Percentiles rank a stretch among this genome's conserved stretches.
Evolutionary conservation across 2,329 filamentous ascomycete genomes (phyloP).

Genomic region (Clonostachys byssicola): DNA sequence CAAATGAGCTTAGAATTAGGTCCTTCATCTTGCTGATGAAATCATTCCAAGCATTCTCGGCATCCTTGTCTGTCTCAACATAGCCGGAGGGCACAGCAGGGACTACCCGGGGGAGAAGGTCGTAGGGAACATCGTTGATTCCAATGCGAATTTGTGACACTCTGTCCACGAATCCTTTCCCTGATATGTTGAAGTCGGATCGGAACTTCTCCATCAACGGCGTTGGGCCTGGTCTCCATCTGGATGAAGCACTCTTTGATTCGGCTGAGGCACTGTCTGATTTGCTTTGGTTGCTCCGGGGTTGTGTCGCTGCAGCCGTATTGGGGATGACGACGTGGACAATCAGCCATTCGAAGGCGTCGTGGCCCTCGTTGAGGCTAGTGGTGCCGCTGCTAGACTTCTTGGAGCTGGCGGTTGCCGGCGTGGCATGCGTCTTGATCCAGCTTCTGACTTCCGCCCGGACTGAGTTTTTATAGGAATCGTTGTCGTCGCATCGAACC

Average conservation of each 20-base stretch:
- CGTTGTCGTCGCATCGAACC: conserved; percentile 91
- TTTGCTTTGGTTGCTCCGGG: conserved; percentile 56
- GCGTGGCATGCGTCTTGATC: conserved; percentile 73
- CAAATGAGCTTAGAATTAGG: conserved; percentile 84
- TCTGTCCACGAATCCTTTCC: conserved; percentile 69
- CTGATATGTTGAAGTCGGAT: conserved; percentile 77
- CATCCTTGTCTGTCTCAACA: conserved; percentile 70
- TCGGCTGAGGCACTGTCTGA: conserved; percentile 56
- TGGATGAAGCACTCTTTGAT: conserved; percentile 61
- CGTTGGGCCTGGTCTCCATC: conserved; percentile 75
- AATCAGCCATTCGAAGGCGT: conserved; percentile 94
- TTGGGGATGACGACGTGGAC: conserved; percentile 90
- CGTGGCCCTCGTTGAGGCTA: conserved; percentile 80
- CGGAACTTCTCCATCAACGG: conserved; percentile 87
- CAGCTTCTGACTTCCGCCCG: conserved; percentile 82
- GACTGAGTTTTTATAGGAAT: conserved; percentile 80
- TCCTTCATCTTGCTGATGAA: conserved; percentile 82
- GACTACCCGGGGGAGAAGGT: conserved; percentile 57
- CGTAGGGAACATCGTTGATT: conserved; percentile 64
- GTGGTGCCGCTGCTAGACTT: conserved; percentile 16
- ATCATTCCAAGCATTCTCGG: conserved; percentile 78
- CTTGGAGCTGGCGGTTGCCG: conserved; percentile 50
- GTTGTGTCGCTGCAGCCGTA: conserved; percentile 74
- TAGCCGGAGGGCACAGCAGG: conserved; percentile 61
- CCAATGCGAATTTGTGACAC: conserved; percentile 82